Evolutionary conservation across 1,284 basidiomycete species (phyloP).

Genomic region (Moesziomyces aphidis): DNA sequence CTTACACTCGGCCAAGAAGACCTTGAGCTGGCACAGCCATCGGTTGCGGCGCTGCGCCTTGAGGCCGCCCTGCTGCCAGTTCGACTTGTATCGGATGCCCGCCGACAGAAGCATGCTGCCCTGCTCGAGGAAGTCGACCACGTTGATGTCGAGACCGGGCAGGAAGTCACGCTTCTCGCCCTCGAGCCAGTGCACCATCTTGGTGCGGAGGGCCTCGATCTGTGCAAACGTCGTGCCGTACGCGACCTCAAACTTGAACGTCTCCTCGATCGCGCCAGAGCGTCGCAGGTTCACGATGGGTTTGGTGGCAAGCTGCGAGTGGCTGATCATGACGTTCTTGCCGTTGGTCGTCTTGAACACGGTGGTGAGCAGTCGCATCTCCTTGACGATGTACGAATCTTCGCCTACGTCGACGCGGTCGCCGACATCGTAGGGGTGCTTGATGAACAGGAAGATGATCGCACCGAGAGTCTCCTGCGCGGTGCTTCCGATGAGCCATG

Average conservation of each 20-base stretch:
- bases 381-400: conserved; percentile 81
- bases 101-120: conserved; percentile 81
- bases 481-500: conserved; percentile 85
- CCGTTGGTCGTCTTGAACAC: conserved; percentile 53
- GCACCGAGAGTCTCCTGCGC: conserved; percentile 77
- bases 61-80: conserved; percentile 79
- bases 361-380: conserved; percentile 85
- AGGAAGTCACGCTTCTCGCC: conserved; percentile 68
- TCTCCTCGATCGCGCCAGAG: conserved; percentile 79
- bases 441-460: conserved; percentile 87
- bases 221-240: conserved; percentile 85
- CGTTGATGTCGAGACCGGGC: conserved; percentile 65
- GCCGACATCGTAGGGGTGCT: conserved; percentile 87
- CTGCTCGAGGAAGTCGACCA: conserved; percentile 82
- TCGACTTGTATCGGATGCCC: conserved; percentile 91
- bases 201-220: conserved; percentile 80
- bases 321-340: conserved; percentile 48
- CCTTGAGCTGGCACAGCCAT: conserved; percentile 88
- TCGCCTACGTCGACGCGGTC: conserved; percentile 72
- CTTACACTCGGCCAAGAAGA: conserved; percentile 76
- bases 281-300: conserved; percentile 78
- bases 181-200: conserved; percentile 85
- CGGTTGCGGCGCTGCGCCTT: conserved; percentile 84
- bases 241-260: conserved; percentile 82
- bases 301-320: conserved; percentile 61